These are phyloP conservation scores for Cercospora zeae-maydis DNA, from an alignment of 2,329 filamentous ascomycete species.

Conservation along the genomic window DNA sequence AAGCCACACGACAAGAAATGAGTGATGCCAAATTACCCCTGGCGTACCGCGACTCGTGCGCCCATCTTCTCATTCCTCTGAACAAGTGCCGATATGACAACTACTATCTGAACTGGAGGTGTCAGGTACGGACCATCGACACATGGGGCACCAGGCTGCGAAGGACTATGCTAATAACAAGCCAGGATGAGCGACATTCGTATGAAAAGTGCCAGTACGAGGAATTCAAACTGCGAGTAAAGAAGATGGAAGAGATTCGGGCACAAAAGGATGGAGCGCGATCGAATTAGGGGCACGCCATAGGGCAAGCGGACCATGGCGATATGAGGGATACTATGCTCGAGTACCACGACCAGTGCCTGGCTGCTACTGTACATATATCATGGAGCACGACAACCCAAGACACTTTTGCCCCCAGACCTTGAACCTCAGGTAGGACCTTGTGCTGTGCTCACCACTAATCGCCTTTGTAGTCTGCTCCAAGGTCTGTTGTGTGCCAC, in stretches of 20 bases:
- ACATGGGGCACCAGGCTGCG: neutral
- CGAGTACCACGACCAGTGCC: neutral
- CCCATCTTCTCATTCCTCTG: constrained; percentile 87
- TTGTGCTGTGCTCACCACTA: neutral
- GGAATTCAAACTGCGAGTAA: constrained; percentile 97
- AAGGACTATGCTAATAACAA: neutral
- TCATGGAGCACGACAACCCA: neutral
- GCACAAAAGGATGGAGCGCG: constrained; percentile 77
- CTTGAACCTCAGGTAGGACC: neutral
- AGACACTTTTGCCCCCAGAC: neutral
- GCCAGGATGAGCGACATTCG: constrained; percentile 86
- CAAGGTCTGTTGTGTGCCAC: neutral
- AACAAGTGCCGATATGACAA: constrained; percentile 91
- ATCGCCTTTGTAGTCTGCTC: neutral
- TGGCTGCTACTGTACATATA: constrained; percentile 27
- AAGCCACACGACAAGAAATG: constrained; percentile 88
- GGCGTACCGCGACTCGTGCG: constrained; percentile 92
- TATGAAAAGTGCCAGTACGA: constrained; percentile 99
- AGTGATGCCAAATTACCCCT: constrained; percentile 82
- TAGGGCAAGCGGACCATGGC: neutral
- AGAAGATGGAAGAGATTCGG: constrained; percentile 96
- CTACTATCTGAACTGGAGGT: constrained; percentile 97
- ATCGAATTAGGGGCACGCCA: constrained; percentile 63
- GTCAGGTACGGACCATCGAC: constrained; percentile 64
- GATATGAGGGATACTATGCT: neutral